Evolutionary conservation across 2,329 filamentous ascomycete genomes (phyloP), one percentile per base, ranked within the genome.

Genomic region (Exserohilum turcica): DNA sequence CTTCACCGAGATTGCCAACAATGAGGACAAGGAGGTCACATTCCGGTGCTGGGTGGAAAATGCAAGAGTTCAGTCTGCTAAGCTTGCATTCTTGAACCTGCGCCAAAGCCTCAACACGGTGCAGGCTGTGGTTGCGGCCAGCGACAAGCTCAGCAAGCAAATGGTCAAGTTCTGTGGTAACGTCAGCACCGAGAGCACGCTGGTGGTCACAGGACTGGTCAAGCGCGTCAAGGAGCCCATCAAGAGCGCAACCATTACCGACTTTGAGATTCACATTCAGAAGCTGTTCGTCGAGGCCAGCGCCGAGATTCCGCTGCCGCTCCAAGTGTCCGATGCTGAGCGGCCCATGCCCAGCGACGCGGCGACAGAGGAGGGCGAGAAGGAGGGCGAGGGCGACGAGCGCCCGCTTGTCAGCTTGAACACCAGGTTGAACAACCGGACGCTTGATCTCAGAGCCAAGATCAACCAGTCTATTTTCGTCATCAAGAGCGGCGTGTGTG

Each of bases 161-260:
- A 97, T 97, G 93, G 90, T 97, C 72, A 97, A 97, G 79, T 97
- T 90, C 85, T 86, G 89, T 43, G 85, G 84, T 42, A 83, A 80
- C 37, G 78, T 96, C 63, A 88, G 85, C 69, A 82, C 88, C 39
- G 93, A 97, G 80, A 91, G 88, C 64, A 92, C 89, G 65, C 86
- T 97, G 21, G 79, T 87, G 35, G 86, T 97, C 55, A 90, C 95
- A 68, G 94, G 89, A 61, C 79, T 82, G 28, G 87, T 97, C 47
- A 84, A 92, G 80, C 88, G 89, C 78, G 90, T 92, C 0, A 83
- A 89, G 18, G 91, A 96, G 70, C 89, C 91, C 3, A 89, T 97
- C 74, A 94, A 95, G 78, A 94, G 90, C 70, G 90, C 90, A 53
- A 87, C 86, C 13, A 88, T 97, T 49, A 85, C 86, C 64, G 82